A percentile compares a stretch with the other conserved stretches of the same genome.
These are phyloP conservation scores for Ophiocordyceps camponoti-floridani DNA, from an alignment of 2,329 filamentous ascomycete species.

Conservation along the genomic window DNA sequence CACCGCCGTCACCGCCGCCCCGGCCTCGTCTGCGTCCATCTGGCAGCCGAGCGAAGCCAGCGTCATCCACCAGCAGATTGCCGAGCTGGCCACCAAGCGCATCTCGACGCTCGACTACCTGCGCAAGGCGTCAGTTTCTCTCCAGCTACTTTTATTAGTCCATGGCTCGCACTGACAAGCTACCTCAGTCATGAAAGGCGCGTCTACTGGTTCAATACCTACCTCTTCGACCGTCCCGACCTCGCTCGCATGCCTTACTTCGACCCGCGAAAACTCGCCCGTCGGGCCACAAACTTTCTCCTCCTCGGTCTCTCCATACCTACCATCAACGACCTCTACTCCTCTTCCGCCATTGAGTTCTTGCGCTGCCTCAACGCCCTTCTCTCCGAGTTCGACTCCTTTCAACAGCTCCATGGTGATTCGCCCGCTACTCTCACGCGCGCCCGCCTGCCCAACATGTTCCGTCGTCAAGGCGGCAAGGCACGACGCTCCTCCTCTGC, in stretches of 20 bases:
- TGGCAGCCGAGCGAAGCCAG: slow-evolving; percentile 27
- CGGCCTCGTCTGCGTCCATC: slow-evolving; percentile 3
- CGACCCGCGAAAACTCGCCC: slow-evolving; percentile 64
- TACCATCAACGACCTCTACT: slow-evolving; percentile 74
- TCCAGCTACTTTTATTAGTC: too few species aligned
- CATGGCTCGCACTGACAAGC: slow-evolving; percentile 1
- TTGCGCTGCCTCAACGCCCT: slow-evolving; percentile 73
- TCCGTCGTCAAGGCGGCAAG: slow-evolving; percentile 48
- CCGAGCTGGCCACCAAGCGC: slow-evolving; percentile 76
- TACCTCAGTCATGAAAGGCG: slow-evolving; percentile 67
- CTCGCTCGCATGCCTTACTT: slow-evolving; percentile 72
- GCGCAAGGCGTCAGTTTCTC: slow-evolving; percentile 58
- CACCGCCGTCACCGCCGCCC: slow-evolving; percentile 1
- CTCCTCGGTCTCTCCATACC: slow-evolving; percentile 85
- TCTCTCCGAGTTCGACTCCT: slow-evolving; percentile 81
- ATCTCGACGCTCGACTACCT: slow-evolving; percentile 91
- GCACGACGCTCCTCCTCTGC: slow-evolving; percentile 34
- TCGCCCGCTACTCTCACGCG: slow-evolving; percentile 49
- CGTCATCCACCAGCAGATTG: slow-evolving; percentile 45
- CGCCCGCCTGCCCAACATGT: slow-evolving; percentile 69
- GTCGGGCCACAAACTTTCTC: slow-evolving; percentile 85
- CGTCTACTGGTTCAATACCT: slow-evolving; percentile 96
- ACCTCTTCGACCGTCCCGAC: slow-evolving; percentile 74
- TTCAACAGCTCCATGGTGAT: slow-evolving; percentile 71
- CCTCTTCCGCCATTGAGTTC: slow-evolving; percentile 65